These are phyloP conservation scores for Fusarium siculi DNA, from an alignment of 2,329 filamentous ascomycete genomes.

Conservation along the genomic window DNA sequence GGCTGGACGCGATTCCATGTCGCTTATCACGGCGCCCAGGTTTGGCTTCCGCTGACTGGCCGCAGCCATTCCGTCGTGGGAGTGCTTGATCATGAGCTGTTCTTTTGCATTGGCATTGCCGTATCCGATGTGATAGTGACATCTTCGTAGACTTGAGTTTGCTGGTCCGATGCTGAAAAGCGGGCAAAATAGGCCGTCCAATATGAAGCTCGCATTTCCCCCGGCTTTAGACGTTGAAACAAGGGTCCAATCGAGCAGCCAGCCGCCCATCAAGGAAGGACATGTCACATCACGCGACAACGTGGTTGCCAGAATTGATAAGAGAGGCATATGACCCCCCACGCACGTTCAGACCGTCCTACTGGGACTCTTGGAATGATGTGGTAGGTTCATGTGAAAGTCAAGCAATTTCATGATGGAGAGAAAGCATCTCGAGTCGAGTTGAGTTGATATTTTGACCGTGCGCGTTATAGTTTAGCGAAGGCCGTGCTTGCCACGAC, in stretches of 20 bases:
- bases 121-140: not conserved
- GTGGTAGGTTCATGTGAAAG: not conserved
- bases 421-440: not conserved
- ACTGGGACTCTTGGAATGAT: slow-evolving; percentile 28
- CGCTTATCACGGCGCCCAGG: slow-evolving; percentile 2
- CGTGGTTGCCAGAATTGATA: slow-evolving; percentile 27
- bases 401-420: not conserved
- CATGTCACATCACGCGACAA: slow-evolving; percentile 43
- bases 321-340: slow-evolving; percentile 29
- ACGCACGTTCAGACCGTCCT: slow-evolving; percentile 26
- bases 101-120: not conserved
- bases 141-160: not conserved
- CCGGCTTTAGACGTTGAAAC: slow-evolving; percentile 33
- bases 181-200: slow-evolving; percentile 23
- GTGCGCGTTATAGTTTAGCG: slow-evolving; percentile 14
- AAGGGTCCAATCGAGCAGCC: slow-evolving; percentile 30
- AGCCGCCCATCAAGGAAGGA: not conserved
- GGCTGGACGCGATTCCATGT: slow-evolving; percentile 9
- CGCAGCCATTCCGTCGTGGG: slow-evolving; percentile 1
- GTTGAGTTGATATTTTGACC: not conserved
- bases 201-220: slow-evolving; percentile 36
- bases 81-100: not conserved
- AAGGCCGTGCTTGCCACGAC: slow-evolving; percentile 1
- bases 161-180: slow-evolving; percentile 31
- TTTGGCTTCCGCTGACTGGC: not conserved